A percentile compares a stretch with the other conserved stretches of the same genome.
Conservation (phyloP, 768 basidiomycete species). For the Mycena filopes region DNA sequence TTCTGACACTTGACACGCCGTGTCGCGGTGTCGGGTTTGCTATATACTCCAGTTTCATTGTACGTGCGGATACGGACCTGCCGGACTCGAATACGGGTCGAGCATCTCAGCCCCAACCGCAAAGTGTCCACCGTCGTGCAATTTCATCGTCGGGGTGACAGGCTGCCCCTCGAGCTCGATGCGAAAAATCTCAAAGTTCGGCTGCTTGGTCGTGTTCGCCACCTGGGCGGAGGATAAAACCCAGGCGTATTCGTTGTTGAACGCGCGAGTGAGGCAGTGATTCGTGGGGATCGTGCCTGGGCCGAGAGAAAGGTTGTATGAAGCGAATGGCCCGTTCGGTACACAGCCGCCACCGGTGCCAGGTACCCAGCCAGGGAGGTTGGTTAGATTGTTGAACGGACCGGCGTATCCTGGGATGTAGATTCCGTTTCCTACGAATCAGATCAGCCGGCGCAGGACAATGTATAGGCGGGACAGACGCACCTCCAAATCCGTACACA, state of each 20-base stretch:
- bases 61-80: constrained; percentile 18
- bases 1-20: too few relatives aligned
- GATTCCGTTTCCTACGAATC: constrained; percentile 47
- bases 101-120: constrained; percentile 45
- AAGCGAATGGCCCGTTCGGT: constrained; percentile 46
- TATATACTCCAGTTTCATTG: too few relatives aligned
- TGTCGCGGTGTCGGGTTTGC: too few relatives aligned
- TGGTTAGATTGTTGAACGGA: constrained; percentile 21
- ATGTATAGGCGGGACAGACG: not conserved
- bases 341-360: constrained; percentile 37
- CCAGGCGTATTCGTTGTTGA: constrained; percentile 34
- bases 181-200: constrained; percentile 46
- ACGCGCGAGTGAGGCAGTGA: constrained; percentile 46
- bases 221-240: constrained; percentile 38
- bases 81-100: constrained; percentile 33
- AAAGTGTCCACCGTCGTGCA: constrained; percentile 50
- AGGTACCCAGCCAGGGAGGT: constrained; percentile 15
- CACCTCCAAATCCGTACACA: constrained; percentile 34
- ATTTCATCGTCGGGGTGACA: constrained; percentile 35
- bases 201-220: constrained; percentile 37
- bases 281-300: constrained; percentile 45
- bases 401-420: constrained; percentile 36
- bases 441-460: not conserved
- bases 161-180: constrained; percentile 48
- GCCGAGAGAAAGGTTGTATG: constrained; percentile 45